A percentile compares a stretch with the other conserved stretches of the same genome.
These are phyloP conservation scores for Setaria italica DNA, from an alignment of 202 grass and related monocot genomes.

Conservation along the genomic window DNA sequence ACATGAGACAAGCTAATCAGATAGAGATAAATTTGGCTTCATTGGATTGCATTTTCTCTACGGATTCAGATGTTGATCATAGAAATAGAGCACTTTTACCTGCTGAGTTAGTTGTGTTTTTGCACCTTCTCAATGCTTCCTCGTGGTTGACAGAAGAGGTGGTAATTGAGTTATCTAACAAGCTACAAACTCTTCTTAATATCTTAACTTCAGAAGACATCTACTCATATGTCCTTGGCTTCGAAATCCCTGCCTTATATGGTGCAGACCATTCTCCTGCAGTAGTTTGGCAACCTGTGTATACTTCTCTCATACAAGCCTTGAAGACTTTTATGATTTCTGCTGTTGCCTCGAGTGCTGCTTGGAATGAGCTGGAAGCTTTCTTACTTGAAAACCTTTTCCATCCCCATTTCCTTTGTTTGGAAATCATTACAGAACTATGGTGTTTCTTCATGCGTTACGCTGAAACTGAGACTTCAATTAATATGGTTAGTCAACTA, in stretches of 20 bases:
- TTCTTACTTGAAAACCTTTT: constrained; percentile 84
- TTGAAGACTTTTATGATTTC: constrained; percentile 81
- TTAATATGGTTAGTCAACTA: constrained; percentile 74
- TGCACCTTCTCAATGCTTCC: constrained; percentile 75
- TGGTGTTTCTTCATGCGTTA: constrained; percentile 79
- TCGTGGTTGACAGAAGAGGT: constrained; percentile 66
- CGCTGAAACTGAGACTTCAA: constrained; percentile 58
- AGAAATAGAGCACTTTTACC: constrained; percentile 58
- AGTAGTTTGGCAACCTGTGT: constrained; percentile 78
- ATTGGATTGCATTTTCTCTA: constrained; percentile 60
- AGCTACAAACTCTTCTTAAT: constrained; percentile 61
- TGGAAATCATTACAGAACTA: constrained; percentile 83
- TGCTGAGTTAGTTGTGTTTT: constrained; percentile 71
- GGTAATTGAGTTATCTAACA: constrained; percentile 78
- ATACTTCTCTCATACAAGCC: constrained; percentile 70
- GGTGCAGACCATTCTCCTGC: constrained; percentile 49
- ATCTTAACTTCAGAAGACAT: constrained; percentile 65
- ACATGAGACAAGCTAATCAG: constrained; percentile 42
- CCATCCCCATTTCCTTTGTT: constrained; percentile 78
- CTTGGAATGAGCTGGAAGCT: constrained; percentile 71
- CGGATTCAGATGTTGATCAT: constrained; percentile 52
- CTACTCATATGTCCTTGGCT: constrained; percentile 80
- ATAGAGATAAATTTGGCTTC: constrained; percentile 47
- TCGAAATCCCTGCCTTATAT: constrained; percentile 64
- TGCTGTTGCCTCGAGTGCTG: constrained; percentile 61